Percentiles rank a stretch among this genome's conserved stretches.
phyloP scores from a whole-genome alignment of 2,329 filamentous ascomycete species.

The Cladosporium halotolerans region DNA sequence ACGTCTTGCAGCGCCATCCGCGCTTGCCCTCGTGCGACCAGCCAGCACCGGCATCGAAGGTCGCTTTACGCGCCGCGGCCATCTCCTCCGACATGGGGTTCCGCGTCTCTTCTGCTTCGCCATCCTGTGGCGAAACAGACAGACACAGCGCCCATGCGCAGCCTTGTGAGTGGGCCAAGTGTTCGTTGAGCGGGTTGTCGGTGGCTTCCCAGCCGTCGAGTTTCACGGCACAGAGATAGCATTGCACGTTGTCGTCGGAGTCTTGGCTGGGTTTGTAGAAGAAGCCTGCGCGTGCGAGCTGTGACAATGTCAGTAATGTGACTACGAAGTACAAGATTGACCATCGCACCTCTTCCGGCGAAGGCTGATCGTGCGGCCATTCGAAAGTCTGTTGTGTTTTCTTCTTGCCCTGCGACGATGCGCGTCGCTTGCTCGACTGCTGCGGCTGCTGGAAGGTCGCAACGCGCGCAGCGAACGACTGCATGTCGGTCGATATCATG shows the following conservation, averaged over 20 bases:
- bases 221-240: constrained; percentile 77
- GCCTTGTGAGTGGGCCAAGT: constrained; percentile 71
- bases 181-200: constrained; percentile 78
- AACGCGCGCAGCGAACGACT: constrained; percentile 68
- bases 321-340: constrained; percentile 1
- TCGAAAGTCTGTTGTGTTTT: constrained; percentile 48
- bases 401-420: constrained; percentile 57
- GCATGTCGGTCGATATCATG: constrained; percentile 41
- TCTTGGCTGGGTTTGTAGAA: constrained; percentile 69
- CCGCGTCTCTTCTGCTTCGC: constrained; percentile 55
- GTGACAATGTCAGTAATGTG: constrained; percentile 17
- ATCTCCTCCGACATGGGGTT: constrained; percentile 69
- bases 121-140: constrained; percentile 46
- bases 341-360: constrained; percentile 54
- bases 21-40: constrained; percentile 90
- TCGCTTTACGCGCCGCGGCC: constrained; percentile 70
- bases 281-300: constrained; percentile 90
- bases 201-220: constrained; percentile 88
- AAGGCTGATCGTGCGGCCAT: constrained; percentile 74
- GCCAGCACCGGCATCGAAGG: constrained; percentile 60
- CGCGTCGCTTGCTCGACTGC: constrained; percentile 60
- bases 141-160: constrained; percentile 79
- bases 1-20: constrained; percentile 82
- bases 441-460: constrained; percentile 68
- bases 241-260: constrained; percentile 80